These are phyloP conservation scores for Stylosanthes scabra DNA, from an alignment of 331 rosid species.

Conservation along the genomic window DNA sequence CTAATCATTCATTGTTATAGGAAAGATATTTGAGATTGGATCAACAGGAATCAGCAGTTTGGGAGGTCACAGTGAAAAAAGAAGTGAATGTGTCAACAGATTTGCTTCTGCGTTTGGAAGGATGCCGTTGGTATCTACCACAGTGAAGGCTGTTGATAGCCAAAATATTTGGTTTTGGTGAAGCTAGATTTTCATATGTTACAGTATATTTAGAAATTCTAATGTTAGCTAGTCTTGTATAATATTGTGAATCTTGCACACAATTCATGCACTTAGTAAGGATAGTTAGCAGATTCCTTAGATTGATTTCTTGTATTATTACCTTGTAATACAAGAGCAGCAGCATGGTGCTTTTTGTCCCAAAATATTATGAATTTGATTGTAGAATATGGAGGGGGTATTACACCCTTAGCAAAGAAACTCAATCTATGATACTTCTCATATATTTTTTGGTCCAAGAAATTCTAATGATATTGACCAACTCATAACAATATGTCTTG, in stretches of 20 bases:
- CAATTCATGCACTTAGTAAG: slow-evolving; percentile 37
- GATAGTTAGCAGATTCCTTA: slow-evolving; percentile 42
- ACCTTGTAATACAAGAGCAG: slow-evolving; percentile 50
- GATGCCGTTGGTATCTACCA: slow-evolving; percentile 81
- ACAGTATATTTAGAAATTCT: slow-evolving; percentile 40
- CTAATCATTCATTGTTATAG: slow-evolving; percentile 42
- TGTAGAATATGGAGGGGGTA: slow-evolving; percentile 37
- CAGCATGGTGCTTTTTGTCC: slow-evolving; percentile 39
- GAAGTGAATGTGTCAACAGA: slow-evolving; percentile 76
- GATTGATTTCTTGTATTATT: slow-evolving; percentile 55
- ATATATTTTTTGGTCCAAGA: not conserved
- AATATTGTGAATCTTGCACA: slow-evolving; percentile 42
- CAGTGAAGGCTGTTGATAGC: slow-evolving; percentile 70
- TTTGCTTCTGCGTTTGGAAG: slow-evolving; percentile 69
- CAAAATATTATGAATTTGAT: slow-evolving; percentile 30
- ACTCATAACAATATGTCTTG: too few relatives aligned
- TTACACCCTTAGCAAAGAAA: slow-evolving; percentile 20
- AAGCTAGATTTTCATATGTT: not conserved
- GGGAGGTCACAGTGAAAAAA: slow-evolving; percentile 87
- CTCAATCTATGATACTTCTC: not conserved
- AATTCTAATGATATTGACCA: too few relatives aligned
- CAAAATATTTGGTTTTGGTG: too few relatives aligned
- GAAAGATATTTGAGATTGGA: slow-evolving; percentile 91
- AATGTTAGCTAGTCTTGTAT: slow-evolving; percentile 49
- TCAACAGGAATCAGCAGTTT: slow-evolving; percentile 97